Evolutionary conservation across 140 eudicot species (phyloP).

Genomic region (Stevia rebaudiana): DNA sequence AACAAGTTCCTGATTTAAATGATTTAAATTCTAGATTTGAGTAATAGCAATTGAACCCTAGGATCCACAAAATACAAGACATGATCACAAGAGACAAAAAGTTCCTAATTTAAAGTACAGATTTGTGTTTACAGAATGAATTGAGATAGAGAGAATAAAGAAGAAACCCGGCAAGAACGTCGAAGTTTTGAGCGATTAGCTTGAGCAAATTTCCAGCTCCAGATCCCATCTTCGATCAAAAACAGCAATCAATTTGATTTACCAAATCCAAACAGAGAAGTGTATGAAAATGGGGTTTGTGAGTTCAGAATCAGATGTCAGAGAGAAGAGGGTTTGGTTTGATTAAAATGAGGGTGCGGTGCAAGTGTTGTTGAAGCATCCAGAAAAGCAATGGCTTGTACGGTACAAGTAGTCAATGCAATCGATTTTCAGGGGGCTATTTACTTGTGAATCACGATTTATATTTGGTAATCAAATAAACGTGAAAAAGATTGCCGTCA

Average conservation of each 20-base stretch:
- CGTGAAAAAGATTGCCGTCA: no score
- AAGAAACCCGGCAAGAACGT: constrained; percentile 55
- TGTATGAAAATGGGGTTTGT: background rate
- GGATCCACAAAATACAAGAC: background rate
- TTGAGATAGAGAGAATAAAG: background rate
- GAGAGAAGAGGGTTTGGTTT: constrained; percentile 14
- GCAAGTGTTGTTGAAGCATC: background rate
- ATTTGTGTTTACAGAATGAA: background rate
- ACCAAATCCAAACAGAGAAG: background rate
- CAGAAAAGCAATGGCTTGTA: constrained; percentile 9
- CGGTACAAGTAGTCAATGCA: constrained; percentile 2
- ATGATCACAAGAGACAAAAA: background rate
- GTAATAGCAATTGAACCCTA: background rate
- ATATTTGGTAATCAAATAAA: no score
- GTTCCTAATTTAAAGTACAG: background rate
- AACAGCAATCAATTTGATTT: background rate
- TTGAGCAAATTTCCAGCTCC: constrained; percentile 50
- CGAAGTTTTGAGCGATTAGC: constrained; percentile 48
- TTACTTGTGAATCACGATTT: no score
- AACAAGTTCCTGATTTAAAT: background rate
- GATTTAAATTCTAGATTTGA: no score
- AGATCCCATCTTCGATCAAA: constrained; percentile 40
- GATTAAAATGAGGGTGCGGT: background rate
- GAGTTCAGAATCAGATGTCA: constrained; percentile 20
- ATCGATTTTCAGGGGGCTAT: background rate